Evolutionary conservation across 345 rosid genomes (phyloP).

Genomic region (Arabidopsis thaliana): DNA sequence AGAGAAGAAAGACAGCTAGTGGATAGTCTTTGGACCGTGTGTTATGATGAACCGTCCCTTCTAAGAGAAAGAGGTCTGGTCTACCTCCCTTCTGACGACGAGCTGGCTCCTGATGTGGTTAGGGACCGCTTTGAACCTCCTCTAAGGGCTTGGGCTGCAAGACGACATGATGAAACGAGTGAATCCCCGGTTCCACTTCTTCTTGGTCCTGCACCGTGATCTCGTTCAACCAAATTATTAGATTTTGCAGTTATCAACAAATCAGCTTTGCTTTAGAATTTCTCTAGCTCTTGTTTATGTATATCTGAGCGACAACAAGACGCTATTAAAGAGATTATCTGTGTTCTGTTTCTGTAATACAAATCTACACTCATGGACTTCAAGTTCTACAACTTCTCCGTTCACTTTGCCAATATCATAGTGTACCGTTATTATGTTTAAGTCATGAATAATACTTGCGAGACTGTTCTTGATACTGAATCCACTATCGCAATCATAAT

Average conservation of each 20-base stretch:
- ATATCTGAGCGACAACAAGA: neutral
- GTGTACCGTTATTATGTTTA: neutral
- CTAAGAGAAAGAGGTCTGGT: slow-evolving; percentile 76
- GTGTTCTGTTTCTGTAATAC: neutral
- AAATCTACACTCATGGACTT: neutral
- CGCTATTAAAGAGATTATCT: neutral
- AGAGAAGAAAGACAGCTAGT: slow-evolving; percentile 86
- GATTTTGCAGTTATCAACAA: neutral
- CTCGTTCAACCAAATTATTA: slow-evolving; percentile 32
- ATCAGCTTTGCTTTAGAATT: neutral
- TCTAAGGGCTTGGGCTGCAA: slow-evolving; percentile 71
- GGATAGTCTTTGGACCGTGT: slow-evolving; percentile 77
- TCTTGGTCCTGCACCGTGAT: slow-evolving; percentile 53
- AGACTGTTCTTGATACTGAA: neutral
- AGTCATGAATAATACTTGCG: neutral
- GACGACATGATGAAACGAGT: slow-evolving; percentile 36
- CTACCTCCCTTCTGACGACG: slow-evolving; percentile 78
- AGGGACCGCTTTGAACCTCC: slow-evolving; percentile 82
- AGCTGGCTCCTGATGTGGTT: slow-evolving; percentile 72
- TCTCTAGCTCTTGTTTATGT: neutral
- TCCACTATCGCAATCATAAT: neutral
- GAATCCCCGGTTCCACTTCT: slow-evolving; percentile 56
- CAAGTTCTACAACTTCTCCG: neutral
- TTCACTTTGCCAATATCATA: neutral
- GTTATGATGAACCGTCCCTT: slow-evolving; percentile 71